Percentiles rank a stretch among this genome's conserved stretches.
phyloP scores from a whole-genome alignment of 345 rosid species.

The Passiflora organensis region DNA sequence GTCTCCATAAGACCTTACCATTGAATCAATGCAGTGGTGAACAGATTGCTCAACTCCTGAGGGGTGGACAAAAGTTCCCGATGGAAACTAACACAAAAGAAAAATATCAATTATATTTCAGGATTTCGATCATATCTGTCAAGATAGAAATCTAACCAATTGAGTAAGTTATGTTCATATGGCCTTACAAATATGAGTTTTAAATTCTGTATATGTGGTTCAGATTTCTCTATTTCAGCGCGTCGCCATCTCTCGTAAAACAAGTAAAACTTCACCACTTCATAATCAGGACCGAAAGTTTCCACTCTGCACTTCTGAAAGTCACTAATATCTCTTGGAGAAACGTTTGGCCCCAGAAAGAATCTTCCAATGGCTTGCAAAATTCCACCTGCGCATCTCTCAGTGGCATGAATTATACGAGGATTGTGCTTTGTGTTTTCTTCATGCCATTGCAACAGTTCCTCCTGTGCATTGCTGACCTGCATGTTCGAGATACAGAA shows the following conservation, averaged over 20 bases:
- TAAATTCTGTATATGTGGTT: conserved; percentile 12
- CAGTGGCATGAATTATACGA: conserved; percentile 73
- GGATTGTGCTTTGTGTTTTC: conserved; percentile 80
- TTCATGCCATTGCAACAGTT: conserved; percentile 84
- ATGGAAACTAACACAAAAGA: conserved; percentile 15
- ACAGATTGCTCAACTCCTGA: conserved; percentile 15
- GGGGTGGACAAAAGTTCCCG: conserved; percentile 19
- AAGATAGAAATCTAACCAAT: too few relatives aligned
- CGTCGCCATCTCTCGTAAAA: conserved; percentile 91
- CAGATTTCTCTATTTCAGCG: conserved; percentile 69
- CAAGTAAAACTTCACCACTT: conserved; percentile 64
- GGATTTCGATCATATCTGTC: too few relatives aligned
- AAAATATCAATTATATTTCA: not conserved
- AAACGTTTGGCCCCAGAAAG: conserved; percentile 72
- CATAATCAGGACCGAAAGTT: conserved; percentile 44
- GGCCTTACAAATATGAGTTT: conserved; percentile 8
- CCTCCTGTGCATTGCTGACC: conserved; percentile 99
- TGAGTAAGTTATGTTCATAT: too few relatives aligned
- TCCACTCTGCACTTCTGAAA: conserved; percentile 28
- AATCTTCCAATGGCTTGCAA: conserved; percentile 90
- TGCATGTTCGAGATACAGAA: conserved; percentile 14
- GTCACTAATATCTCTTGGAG: conserved; percentile 78
- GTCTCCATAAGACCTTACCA: conserved; percentile 14
- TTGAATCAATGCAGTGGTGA: conserved; percentile 12
- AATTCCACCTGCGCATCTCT: conserved; percentile 91